These are phyloP conservation scores for Coniochaeta sp. DNA, from an alignment of 2,329 filamentous ascomycete species.

Conservation along the genomic window DNA sequence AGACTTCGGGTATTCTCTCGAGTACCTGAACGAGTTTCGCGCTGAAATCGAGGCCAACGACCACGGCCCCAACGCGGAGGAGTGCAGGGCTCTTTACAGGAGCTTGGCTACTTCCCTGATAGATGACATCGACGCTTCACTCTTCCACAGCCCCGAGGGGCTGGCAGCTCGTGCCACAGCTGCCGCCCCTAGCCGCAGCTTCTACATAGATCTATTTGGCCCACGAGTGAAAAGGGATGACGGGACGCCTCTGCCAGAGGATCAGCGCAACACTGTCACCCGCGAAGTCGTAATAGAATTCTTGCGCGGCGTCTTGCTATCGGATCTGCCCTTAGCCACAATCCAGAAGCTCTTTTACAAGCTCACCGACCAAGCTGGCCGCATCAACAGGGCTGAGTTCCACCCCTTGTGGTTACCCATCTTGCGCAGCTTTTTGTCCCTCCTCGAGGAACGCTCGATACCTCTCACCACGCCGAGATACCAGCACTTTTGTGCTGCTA, in stretches of 20 bases:
- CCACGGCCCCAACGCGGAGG: neutral
- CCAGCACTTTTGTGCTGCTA: neutral
- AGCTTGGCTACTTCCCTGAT: neutral
- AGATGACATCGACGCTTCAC: neutral
- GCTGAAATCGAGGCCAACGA: neutral
- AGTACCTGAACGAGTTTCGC: neutral
- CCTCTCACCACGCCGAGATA: neutral
- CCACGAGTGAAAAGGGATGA: neutral
- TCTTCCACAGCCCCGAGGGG: neutral
- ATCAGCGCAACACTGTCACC: neutral
- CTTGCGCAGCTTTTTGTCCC: neutral
- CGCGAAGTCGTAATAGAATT: neutral
- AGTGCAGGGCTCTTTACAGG: neutral
- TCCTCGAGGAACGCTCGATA: neutral
- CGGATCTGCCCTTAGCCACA: neutral
- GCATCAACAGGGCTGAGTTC: neutral
- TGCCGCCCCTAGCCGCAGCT: neutral
- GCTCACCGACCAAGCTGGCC: neutral
- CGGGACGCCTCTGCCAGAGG: neutral
- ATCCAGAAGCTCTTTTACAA: neutral
- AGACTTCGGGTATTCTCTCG: neutral
- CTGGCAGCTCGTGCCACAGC: neutral
- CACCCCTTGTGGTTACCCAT: neutral
- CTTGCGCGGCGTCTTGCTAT: neutral
- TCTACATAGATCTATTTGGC: no score